These are phyloP conservation scores for Penicillium coffeae DNA, from an alignment of 495 filamentous ascomycete genomes.

Conservation along the genomic window DNA sequence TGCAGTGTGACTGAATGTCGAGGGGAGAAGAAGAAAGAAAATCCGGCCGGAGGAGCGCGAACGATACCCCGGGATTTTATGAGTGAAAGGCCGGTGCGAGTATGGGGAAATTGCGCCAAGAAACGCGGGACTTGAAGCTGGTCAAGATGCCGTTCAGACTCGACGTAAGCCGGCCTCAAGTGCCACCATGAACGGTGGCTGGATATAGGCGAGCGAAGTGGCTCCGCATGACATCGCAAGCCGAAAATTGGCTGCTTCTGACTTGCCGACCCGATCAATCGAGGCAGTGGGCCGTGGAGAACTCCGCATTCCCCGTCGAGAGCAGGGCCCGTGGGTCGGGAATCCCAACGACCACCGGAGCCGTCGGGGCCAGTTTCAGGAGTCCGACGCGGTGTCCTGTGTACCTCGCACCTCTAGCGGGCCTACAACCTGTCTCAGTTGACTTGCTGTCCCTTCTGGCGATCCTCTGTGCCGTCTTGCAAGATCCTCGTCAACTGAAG, in stretches of 20 bases:
- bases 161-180: conserved; percentile 20
- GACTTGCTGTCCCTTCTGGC: too few species aligned
- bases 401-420: too few species aligned
- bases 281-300: conserved; percentile 12
- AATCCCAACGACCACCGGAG: conserved; percentile 4
- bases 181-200: conserved; percentile 12
- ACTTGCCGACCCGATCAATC: conserved; percentile 15
- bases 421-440: too few species aligned
- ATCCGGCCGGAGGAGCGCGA: too few species aligned
- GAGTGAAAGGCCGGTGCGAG: background rate
- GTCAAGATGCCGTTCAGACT: background rate
- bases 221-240: conserved; percentile 4
- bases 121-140: too few species aligned
- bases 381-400: too few species aligned
- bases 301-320: conserved; percentile 22
- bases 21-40: background rate
- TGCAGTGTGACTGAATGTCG: too few species aligned
- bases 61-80: too few species aligned
- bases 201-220: too few species aligned
- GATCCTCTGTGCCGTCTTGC: too few species aligned
- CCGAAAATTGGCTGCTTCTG: background rate
- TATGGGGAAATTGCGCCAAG: conserved; percentile 9
- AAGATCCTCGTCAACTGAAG: too few species aligned
- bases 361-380: background rate
- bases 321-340: conserved; percentile 6